These are phyloP conservation scores for Anacardium occidentale DNA, from an alignment of 345 rosid species.

Conservation along the genomic window DNA sequence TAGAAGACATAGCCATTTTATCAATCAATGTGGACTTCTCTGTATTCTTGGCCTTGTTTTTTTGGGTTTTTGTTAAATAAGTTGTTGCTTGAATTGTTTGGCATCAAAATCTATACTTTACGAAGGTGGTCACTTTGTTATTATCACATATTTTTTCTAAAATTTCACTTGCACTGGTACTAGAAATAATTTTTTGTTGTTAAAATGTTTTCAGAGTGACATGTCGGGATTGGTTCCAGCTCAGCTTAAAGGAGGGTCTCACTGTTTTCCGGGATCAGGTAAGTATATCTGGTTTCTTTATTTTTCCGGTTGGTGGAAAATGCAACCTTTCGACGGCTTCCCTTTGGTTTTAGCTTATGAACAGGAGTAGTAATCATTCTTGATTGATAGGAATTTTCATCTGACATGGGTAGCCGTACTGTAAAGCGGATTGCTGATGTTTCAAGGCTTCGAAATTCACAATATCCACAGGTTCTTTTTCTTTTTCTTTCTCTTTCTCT, in stretches of 20 bases:
- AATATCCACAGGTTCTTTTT: conserved; percentile 76
- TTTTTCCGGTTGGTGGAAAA: background rate
- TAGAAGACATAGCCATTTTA: background rate
- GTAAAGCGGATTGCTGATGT: conserved; percentile 97
- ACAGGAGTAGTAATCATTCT: background rate
- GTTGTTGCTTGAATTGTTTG: background rate
- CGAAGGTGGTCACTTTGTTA: background rate
- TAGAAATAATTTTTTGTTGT: background rate
- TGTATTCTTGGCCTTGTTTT: background rate
- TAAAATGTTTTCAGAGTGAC: conserved; percentile 70
- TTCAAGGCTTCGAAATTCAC: conserved; percentile 81
- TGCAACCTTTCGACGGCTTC: conserved; percentile 2
- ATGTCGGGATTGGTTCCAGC: conserved; percentile 99
- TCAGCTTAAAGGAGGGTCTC: conserved; percentile 98
- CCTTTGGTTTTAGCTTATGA: background rate
- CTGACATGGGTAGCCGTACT: conserved; percentile 98
- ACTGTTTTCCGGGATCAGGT: conserved; percentile 99
- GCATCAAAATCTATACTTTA: background rate
- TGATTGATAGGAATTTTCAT: conserved; percentile 79
- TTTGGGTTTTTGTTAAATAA: background rate
- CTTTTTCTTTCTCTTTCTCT: too few relatives aligned
- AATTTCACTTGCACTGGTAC: background rate
- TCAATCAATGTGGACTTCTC: background rate
- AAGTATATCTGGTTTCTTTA: conserved; percentile 20
- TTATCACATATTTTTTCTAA: background rate